phyloP scores from a whole-genome alignment of 495 filamentous ascomycete species.

The Xylaria grammica region DNA sequence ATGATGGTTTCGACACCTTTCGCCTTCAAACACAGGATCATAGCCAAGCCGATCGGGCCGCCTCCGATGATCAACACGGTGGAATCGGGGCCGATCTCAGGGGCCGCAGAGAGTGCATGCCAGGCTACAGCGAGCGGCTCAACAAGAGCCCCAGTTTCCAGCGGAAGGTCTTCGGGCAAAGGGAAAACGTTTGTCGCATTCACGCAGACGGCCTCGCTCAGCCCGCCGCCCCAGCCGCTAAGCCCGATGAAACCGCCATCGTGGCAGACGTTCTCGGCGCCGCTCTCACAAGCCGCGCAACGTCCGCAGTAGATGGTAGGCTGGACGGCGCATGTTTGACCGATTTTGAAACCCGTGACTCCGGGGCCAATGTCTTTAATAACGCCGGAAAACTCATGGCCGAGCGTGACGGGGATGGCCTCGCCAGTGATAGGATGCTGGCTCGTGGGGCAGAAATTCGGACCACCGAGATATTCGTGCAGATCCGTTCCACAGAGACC shows the following conservation, averaged over 20 bases:
- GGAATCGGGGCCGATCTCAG: constrained; percentile 50
- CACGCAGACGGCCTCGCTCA: constrained; percentile 61
- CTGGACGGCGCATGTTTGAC: constrained; percentile 61
- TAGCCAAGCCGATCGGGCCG: constrained; percentile 65
- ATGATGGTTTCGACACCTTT: constrained; percentile 58
- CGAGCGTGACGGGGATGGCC: constrained; percentile 61
- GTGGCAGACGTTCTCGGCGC: constrained; percentile 61
- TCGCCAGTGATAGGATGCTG: constrained; percentile 65
- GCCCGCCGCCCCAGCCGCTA: constrained; percentile 63
- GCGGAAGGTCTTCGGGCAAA: constrained; percentile 54
- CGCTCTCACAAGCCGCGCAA: constrained; percentile 57
- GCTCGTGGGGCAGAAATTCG: constrained; percentile 54
- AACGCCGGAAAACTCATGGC: constrained; percentile 67
- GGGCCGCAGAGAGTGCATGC: constrained; percentile 63
- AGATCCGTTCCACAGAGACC: constrained; percentile 67
- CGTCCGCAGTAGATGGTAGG: constrained; percentile 66
- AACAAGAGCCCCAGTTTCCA: constrained; percentile 61
- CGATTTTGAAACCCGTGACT: constrained; percentile 55
- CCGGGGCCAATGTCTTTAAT: constrained; percentile 63
- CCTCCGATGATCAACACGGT: constrained; percentile 63
- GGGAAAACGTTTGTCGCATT: constrained; percentile 49
- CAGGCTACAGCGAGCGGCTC: constrained; percentile 69
- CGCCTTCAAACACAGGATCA: constrained; percentile 61
- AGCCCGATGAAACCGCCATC: constrained; percentile 65
- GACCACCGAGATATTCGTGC: constrained; percentile 65